Conservation (phyloP, 352 stramenopile genomes). For the Globisporangium nodosum region DNA sequence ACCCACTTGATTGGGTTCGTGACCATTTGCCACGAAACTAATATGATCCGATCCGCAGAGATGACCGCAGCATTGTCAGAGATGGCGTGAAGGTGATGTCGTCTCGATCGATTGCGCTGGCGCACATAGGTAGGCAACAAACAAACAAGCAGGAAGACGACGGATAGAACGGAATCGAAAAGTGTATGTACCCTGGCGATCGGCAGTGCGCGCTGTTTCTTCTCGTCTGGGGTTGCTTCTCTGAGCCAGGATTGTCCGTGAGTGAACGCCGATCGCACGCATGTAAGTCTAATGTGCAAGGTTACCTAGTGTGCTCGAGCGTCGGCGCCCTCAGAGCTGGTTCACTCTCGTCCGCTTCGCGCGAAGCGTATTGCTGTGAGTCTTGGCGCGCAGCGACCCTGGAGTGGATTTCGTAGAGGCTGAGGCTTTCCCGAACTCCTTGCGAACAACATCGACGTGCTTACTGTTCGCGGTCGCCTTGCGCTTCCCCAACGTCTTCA, state of each 20-base stretch:
- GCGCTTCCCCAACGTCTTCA: conserved; percentile 40
- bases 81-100: not conserved
- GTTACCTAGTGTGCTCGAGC: not conserved
- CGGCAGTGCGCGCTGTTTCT: not conserved
- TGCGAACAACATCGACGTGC: conserved; percentile 25
- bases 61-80: conserved; percentile 6
- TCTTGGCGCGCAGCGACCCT: conserved; percentile 13
- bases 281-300: conserved; percentile 3
- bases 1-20: conserved; percentile 74
- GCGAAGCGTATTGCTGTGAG: conserved; percentile 7
- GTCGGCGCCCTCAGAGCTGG: conserved; percentile 24
- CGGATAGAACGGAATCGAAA: not conserved
- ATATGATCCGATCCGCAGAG: conserved; percentile 34
- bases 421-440: conserved; percentile 37
- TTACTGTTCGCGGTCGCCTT: conserved; percentile 41
- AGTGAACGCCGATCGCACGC: not conserved
- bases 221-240: not conserved
- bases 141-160: not conserved
- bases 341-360: conserved; percentile 55
- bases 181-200: conserved; percentile 8
- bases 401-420: conserved; percentile 36
- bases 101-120: not conserved
- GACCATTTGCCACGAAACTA: conserved; percentile 65
- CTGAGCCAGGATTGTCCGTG: not conserved
- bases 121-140: not conserved